Base-by-base conservation (phyloP, 352 stramenopile species). In the Pythium phragmitis region DNA sequence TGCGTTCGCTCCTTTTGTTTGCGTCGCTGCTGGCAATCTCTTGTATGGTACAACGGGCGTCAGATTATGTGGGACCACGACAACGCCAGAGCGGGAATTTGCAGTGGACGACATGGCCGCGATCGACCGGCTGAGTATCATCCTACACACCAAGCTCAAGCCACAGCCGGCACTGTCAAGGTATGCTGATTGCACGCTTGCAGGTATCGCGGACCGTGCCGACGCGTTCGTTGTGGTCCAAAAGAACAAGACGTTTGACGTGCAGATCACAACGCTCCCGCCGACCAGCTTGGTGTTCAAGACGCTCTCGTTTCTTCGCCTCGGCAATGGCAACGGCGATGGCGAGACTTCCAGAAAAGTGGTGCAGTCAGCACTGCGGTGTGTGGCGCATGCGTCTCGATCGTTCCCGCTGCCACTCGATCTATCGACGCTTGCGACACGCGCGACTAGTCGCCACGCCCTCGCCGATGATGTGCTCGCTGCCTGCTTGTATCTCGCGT, bases 241-340 rank as follows among this genome's bases (percentile, higher is more conserved):
- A 34, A 70, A 62, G 43, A 66, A 36, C 43, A 70, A 65, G 30
- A 61, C 57, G 0, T 65, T 70, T 11, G 64, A 70, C 37, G 64
- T 23, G 6, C 53, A 70, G 36, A 9, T 61, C 34, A 54, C 21
- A 19, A 58, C 50, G 36, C 34, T 70, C n/a, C 57, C 64, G 1
- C 21, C 43, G 9, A 54, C 57, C 14, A 65, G 28, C 9, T 58
- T 70, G 23, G 41, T 66, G 17, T 62, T 57, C 46, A 65, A 63
- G 42, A 49, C 14, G 14, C 49, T 70, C 9, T 37, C 41, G 16
- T 65, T 61, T 36, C 23, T 70, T 14, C 57, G 63, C 17, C 26
- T 48, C 13, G 39, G 17, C 17, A 19, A 46, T 17, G 53, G 37
- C 17, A 28, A 30, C 7, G 36, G n/a, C 3, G n/a, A 34, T 26